phyloP scores from a whole-genome alignment of 2,329 filamentous ascomycete genomes.

The Colletotrichum sp. region DNA sequence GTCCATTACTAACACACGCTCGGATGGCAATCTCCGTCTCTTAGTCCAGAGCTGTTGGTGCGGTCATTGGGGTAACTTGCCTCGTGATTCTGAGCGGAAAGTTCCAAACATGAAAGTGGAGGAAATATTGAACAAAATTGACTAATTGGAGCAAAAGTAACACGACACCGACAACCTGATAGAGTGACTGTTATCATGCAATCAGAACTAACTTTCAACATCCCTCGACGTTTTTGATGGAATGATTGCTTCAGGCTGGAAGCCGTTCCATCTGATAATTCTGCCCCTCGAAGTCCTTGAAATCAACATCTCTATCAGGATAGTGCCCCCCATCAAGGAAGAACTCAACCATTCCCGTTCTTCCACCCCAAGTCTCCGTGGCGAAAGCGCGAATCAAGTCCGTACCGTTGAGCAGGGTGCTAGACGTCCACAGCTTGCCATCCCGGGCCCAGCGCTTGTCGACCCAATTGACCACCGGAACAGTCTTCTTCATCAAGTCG shows the following conservation, averaged over 20 bases:
- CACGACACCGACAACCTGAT: no score
- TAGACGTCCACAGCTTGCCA: slow-evolving; percentile 41
- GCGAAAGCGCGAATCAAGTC: slow-evolving; percentile 38
- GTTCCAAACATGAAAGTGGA: no score
- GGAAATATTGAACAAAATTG: no score
- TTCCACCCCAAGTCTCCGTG: slow-evolving; percentile 31
- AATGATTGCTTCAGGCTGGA: background rate
- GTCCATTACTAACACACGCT: no score
- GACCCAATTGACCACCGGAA: slow-evolving; percentile 39
- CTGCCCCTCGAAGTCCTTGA: slow-evolving; percentile 28
- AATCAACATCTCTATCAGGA: slow-evolving; percentile 36
- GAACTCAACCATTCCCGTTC: slow-evolving; percentile 24
- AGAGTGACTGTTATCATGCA: no score
- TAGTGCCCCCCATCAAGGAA: slow-evolving; percentile 26
- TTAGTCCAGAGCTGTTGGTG: no score
- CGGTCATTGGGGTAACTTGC: no score
- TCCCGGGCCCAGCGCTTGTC: slow-evolving; percentile 39
- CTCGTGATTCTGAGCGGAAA: no score
- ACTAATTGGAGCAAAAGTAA: no score
- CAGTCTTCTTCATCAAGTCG: slow-evolving; percentile 25
- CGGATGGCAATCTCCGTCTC: no score
- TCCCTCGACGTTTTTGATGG: no score
- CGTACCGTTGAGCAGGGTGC: slow-evolving; percentile 36
- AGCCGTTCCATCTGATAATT: background rate
- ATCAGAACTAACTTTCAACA: no score